A percentile compares a stretch with the other conserved stretches of the same genome.
These are phyloP conservation scores for Cucumis hystrix DNA, from an alignment of 306 rosid genomes.

Conservation along the genomic window DNA sequence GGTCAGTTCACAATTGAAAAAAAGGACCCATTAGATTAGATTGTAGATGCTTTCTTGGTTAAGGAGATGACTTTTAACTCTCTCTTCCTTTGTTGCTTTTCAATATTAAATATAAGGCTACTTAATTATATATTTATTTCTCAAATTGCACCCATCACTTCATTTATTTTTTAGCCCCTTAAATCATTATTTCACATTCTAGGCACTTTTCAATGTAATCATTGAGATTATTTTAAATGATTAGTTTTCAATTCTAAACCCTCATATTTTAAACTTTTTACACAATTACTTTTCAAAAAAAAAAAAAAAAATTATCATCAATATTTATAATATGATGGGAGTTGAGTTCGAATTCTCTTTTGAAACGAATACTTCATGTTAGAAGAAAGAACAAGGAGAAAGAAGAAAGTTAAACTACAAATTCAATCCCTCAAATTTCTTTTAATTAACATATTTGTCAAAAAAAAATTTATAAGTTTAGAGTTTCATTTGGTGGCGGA, in stretches of 20 bases:
- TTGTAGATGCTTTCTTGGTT: constrained; percentile 16
- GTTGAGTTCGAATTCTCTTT: neutral
- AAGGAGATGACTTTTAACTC: neutral
- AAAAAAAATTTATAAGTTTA: too few relatives aligned
- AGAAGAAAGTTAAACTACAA: too few relatives aligned
- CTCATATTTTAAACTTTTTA: neutral
- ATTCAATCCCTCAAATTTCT: too few relatives aligned
- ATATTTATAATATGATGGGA: too few relatives aligned
- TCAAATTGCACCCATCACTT: neutral
- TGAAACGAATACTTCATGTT: neutral
- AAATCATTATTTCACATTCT: constrained; percentile 3
- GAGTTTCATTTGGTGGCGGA: too few relatives aligned
- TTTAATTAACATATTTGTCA: too few relatives aligned
- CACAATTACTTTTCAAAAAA: too few relatives aligned
- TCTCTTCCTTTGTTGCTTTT: constrained; percentile 2
- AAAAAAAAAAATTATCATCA: too few relatives aligned
- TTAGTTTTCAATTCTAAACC: neutral
- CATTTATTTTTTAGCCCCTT: neutral
- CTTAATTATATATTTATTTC: constrained; percentile 10
- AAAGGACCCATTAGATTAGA: constrained; percentile 27
- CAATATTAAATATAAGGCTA: constrained; percentile 10
- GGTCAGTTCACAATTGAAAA: constrained; percentile 29
- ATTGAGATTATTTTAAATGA: neutral
- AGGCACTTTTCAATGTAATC: neutral
- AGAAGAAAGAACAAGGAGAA: too few relatives aligned